phyloP scores from a whole-genome alignment of 2,329 filamentous ascomycete genomes.

The Byssochlamys sp. region DNA sequence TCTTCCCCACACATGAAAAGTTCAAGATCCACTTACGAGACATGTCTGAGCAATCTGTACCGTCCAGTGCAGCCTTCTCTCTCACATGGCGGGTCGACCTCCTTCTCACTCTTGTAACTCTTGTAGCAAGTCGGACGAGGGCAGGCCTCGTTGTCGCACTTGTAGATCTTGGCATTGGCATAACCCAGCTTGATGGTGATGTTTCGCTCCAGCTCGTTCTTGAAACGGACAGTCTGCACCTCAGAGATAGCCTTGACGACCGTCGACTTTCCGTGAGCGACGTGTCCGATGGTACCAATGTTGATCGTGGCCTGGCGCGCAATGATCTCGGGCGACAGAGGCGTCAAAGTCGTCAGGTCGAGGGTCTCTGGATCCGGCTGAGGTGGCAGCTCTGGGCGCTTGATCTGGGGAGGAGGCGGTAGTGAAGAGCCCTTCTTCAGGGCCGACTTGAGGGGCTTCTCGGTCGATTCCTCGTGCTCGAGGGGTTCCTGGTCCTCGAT shows the following conservation, averaged over 20 bases:
- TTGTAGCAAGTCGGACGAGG: slow-evolving; percentile 90
- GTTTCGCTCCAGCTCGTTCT: slow-evolving; percentile 98
- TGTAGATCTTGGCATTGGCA: slow-evolving; percentile 98
- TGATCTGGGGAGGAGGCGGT: slow-evolving; percentile 45
- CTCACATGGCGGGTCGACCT: slow-evolving; percentile 92
- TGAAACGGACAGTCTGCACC: slow-evolving; percentile 97
- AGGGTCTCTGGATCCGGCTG: slow-evolving; percentile 88
- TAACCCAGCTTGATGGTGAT: slow-evolving; percentile 99
- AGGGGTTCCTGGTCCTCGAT: slow-evolving; percentile 66
- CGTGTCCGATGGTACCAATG: slow-evolving; percentile 95
- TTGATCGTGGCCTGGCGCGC: slow-evolving; percentile 97
- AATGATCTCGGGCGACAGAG: slow-evolving; percentile 92
- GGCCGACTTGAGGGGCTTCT: slow-evolving; percentile 69
- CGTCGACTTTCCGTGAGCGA: slow-evolving; percentile 97
- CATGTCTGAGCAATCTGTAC: slow-evolving; percentile 81
- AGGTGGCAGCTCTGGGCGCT: slow-evolving; percentile 63
- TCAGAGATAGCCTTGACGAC: slow-evolving; percentile 98
- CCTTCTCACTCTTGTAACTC: slow-evolving; percentile 98
- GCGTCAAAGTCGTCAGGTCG: slow-evolving; percentile 68
- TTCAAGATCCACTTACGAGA: slow-evolving; percentile 59
- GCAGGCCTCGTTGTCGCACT: slow-evolving; percentile 86
- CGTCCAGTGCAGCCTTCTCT: slow-evolving; percentile 79
- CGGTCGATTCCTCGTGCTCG: slow-evolving; percentile 47
- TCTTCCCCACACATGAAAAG: not conserved
- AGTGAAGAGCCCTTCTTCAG: slow-evolving; percentile 61